These are phyloP conservation scores for Coffea humblotiana DNA, from an alignment of 305 asterid genomes.

Conservation along the genomic window DNA sequence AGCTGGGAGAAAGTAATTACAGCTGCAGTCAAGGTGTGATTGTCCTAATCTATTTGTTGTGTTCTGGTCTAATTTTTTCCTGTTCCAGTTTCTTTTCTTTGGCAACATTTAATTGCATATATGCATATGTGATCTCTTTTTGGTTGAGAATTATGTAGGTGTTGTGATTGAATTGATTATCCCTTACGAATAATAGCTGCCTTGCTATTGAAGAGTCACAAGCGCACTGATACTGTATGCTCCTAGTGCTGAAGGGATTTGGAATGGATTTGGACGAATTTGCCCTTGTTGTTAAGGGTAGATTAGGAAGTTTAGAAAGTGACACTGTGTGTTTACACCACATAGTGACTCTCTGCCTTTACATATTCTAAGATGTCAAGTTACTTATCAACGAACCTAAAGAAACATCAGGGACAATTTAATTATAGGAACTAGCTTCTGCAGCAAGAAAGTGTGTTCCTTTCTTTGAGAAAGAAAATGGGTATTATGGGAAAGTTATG, in stretches of 20 bases:
- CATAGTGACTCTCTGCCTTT: too few species aligned
- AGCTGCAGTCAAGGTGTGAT: slow-evolving; percentile 78
- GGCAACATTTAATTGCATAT: not conserved
- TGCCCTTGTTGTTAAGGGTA: too few species aligned
- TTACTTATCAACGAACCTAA: not conserved
- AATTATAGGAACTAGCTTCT: not conserved
- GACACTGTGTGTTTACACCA: too few species aligned
- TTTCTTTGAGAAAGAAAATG: not conserved
- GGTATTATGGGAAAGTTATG: not conserved
- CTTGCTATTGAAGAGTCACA: not conserved
- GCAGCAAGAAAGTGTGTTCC: too few species aligned
- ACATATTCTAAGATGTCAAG: not conserved
- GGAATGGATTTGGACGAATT: too few species aligned
- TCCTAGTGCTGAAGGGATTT: too few species aligned
- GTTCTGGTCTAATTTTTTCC: slow-evolving; percentile 12
- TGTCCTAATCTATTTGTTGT: slow-evolving; percentile 15
- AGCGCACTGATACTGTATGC: not conserved
- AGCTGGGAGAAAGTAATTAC: slow-evolving; percentile 70
- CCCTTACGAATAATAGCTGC: not conserved
- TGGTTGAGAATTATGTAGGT: not conserved
- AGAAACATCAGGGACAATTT: not conserved
- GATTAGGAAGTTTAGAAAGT: too few species aligned
- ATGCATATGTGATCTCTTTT: not conserved
- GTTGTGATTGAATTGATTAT: slow-evolving; percentile 9
- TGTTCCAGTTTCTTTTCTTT: slow-evolving; percentile 1